Conservation (phyloP, 2,329 filamentous ascomycete genomes). For the Fusarium odoratissimum region DNA sequence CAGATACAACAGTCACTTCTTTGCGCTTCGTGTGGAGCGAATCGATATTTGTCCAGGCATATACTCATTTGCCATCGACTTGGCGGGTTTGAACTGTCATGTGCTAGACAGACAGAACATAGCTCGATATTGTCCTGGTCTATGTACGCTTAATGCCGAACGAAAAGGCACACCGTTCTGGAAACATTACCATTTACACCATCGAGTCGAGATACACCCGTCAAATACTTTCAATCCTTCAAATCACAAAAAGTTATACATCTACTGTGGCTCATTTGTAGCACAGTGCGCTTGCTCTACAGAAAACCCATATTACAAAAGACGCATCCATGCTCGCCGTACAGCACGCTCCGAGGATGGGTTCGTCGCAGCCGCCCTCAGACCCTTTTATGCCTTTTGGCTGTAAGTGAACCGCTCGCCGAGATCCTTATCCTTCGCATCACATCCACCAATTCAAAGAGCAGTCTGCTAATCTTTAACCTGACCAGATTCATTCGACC, state of each 20-base stretch:
- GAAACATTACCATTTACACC: not conserved
- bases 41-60: not conserved
- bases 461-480: conserved; percentile 42
- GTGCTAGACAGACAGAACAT: conserved; percentile 3
- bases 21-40: conserved; percentile 1
- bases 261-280: conserved; percentile 11
- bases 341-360: conserved; percentile 67
- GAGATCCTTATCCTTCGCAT: not conserved
- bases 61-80: not conserved
- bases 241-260: not conserved
- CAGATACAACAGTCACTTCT: not conserved
- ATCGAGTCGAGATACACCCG: not conserved
- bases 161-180: not conserved
- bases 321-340: conserved; percentile 68
- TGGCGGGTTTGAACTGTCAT: not conserved
- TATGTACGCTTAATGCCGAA: conserved; percentile 15
- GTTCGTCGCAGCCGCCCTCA: conserved; percentile 65
- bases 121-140: not conserved
- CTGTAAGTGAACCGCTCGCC: conserved; percentile 62
- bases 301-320: conserved; percentile 33
- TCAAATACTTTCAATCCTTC: conserved; percentile 6
- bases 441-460: not conserved
- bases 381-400: conserved; percentile 72
- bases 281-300: conserved; percentile 13
- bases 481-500: conserved; percentile 59